These are phyloP conservation scores for Pezizomycotina sp. DNA, from an alignment of 2,329 filamentous ascomycete genomes.

Conservation along the genomic window DNA sequence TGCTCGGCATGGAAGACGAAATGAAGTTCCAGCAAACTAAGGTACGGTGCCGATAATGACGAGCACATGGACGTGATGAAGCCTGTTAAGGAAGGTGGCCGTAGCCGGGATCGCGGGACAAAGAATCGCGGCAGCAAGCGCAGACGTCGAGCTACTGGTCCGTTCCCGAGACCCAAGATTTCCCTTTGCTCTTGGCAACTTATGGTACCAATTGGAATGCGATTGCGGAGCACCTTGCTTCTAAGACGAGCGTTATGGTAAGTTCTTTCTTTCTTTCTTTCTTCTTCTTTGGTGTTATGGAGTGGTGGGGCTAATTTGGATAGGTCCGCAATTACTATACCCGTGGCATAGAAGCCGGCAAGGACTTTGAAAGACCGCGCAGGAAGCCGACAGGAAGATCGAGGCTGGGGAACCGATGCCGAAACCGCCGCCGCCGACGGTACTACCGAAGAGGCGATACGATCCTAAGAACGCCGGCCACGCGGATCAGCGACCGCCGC, in stretches of 20 bases:
- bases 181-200: constrained; percentile 51
- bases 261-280: constrained; percentile 23
- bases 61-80: neutral
- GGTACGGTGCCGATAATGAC: no score
- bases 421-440: constrained; percentile 41
- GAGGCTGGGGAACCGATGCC: constrained; percentile 42
- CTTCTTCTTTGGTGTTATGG: constrained; percentile 23
- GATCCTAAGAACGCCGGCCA: constrained; percentile 35
- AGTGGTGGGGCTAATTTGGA: constrained; percentile 23
- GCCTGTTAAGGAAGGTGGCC: constrained; percentile 1
- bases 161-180: constrained; percentile 63
- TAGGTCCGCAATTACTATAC: constrained; percentile 55
- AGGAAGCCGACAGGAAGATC: constrained; percentile 43
- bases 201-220: constrained; percentile 65
- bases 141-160: constrained; percentile 76
- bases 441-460: constrained; percentile 37
- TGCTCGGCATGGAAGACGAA: no score
- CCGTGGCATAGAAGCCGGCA: constrained; percentile 44
- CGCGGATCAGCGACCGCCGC: constrained; percentile 13
- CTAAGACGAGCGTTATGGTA: constrained; percentile 77
- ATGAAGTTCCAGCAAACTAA: no score
- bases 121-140: constrained; percentile 35
- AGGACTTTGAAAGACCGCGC: constrained; percentile 46
- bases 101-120: constrained; percentile 36
- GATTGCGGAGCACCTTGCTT: constrained; percentile 64